phyloP scores from a whole-genome alignment of 2,329 filamentous ascomycete species.

The Aspergillus sp. region DNA sequence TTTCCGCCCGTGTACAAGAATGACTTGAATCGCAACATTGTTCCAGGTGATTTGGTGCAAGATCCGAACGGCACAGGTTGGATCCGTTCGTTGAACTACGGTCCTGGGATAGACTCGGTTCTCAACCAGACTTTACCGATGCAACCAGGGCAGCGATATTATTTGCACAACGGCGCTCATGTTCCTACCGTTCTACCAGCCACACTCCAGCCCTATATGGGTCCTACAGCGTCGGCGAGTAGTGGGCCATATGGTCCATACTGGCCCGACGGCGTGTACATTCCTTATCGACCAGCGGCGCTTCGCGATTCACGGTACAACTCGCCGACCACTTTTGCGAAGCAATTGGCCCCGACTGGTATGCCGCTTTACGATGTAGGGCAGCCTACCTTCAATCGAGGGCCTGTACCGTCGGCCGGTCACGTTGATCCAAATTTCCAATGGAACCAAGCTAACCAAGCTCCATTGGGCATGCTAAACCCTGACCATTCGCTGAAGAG shows the following conservation, averaged over 20 bases:
- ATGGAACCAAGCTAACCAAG: slow-evolving; percentile 29
- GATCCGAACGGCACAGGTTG: slow-evolving; percentile 33
- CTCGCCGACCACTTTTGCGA: slow-evolving; percentile 18
- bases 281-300: slow-evolving; percentile 56
- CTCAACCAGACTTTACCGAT: slow-evolving; percentile 52
- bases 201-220: slow-evolving; percentile 52
- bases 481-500: slow-evolving; percentile 27
- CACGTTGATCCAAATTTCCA: slow-evolving; percentile 22
- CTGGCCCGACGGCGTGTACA: slow-evolving; percentile 60
- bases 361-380: slow-evolving; percentile 24
- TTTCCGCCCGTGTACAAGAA: slow-evolving; percentile 37
- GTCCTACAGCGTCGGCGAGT: slow-evolving; percentile 55
- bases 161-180: slow-evolving; percentile 44
- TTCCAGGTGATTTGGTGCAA: slow-evolving; percentile 26
- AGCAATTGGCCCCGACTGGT: slow-evolving; percentile 13
- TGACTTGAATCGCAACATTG: slow-evolving; percentile 23
- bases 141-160: slow-evolving; percentile 34
- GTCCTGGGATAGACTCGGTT: slow-evolving; percentile 56
- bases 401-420: slow-evolving; percentile 19
- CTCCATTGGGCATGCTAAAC: slow-evolving; percentile 19
- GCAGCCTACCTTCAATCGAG: slow-evolving; percentile 23
- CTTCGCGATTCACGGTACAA: slow-evolving; percentile 49
- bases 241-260: slow-evolving; percentile 57
- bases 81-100: slow-evolving; percentile 40
- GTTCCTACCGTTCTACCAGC: slow-evolving; percentile 58